These are phyloP conservation scores for Cladosporium sphaerospermum DNA, from an alignment of 2,329 filamentous ascomycete species.

Conservation along the genomic window DNA sequence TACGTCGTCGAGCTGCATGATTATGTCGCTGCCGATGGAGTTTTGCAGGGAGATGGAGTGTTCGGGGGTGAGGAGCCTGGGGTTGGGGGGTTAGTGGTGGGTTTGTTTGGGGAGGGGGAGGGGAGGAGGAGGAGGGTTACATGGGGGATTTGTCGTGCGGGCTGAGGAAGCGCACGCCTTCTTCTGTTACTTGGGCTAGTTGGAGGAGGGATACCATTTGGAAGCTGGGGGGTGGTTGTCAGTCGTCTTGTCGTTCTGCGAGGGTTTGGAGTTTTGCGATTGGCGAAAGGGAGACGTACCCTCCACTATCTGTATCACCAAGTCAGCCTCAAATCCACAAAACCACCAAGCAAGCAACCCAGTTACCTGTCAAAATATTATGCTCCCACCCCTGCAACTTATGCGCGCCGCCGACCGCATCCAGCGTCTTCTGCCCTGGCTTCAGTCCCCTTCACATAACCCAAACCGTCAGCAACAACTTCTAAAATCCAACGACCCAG, in stretches of 20 bases:
- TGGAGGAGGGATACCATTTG: slow-evolving; percentile 98
- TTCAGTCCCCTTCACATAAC: slow-evolving; percentile 60
- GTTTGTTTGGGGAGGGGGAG: not conserved
- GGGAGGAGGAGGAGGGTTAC: slow-evolving; percentile 34
- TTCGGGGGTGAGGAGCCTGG: slow-evolving; percentile 81
- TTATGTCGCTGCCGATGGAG: slow-evolving; percentile 95
- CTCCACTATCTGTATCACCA: slow-evolving; percentile 36
- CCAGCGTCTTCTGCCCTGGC: slow-evolving; percentile 83
- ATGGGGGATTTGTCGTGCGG: slow-evolving; percentile 93
- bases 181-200: slow-evolving; percentile 87
- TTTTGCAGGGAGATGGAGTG: slow-evolving; percentile 96
- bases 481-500: too few relatives aligned
- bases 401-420: slow-evolving; percentile 85
- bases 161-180: slow-evolving; percentile 91
- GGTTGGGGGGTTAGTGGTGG: not conserved
- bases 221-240: slow-evolving; percentile 57
- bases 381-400: slow-evolving; percentile 91
- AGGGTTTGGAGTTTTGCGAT: slow-evolving; percentile 16
- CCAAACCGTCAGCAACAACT: not conserved
- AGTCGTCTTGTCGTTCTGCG: not conserved
- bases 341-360: not conserved
- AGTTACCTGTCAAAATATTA: slow-evolving; percentile 73
- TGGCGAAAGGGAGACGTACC: slow-evolving; percentile 29
- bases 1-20: slow-evolving; percentile 99
- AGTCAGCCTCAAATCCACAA: slow-evolving; percentile 5